phyloP scores from a whole-genome alignment of 345 rosid species.

The Brassica carinata region DNA sequence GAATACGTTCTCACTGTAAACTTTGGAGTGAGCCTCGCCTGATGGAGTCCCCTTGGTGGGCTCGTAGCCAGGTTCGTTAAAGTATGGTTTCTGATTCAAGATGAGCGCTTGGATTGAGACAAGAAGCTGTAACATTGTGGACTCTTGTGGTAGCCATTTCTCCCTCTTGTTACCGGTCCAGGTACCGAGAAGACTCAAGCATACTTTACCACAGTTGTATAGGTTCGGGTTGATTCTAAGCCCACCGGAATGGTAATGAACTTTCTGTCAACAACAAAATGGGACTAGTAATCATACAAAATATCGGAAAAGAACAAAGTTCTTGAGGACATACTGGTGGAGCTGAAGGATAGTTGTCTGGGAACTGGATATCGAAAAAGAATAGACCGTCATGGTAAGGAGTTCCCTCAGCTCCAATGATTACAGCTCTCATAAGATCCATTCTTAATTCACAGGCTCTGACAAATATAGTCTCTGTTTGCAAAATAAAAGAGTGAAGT shows the following conservation, averaged over 20 bases:
- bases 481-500: neutral
- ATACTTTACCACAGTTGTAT: constrained; percentile 73
- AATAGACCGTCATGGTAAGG: constrained; percentile 97
- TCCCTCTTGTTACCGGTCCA: constrained; percentile 75
- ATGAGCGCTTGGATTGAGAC: constrained; percentile 94
- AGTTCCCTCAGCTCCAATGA: constrained; percentile 92
- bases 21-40: constrained; percentile 56
- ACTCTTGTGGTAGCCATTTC: constrained; percentile 79
- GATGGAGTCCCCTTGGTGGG: constrained; percentile 39
- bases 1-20: constrained; percentile 68
- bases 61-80: constrained; percentile 85
- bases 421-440: constrained; percentile 93
- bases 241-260: constrained; percentile 79
- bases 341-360: constrained; percentile 61
- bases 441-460: constrained; percentile 88
- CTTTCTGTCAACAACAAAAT: constrained; percentile 51
- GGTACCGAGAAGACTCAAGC: constrained; percentile 94
- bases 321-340: constrained; percentile 71
- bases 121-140: constrained; percentile 86
- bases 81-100: constrained; percentile 83
- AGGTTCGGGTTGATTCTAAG: constrained; percentile 87
- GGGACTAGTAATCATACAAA: neutral
- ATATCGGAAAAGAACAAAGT: neutral
- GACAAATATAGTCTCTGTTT: constrained; percentile 75
- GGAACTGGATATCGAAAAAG: constrained; percentile 86